phyloP scores from a whole-genome alignment of 768 basidiomycete species.

The Mycena olivaceomarginata region DNA sequence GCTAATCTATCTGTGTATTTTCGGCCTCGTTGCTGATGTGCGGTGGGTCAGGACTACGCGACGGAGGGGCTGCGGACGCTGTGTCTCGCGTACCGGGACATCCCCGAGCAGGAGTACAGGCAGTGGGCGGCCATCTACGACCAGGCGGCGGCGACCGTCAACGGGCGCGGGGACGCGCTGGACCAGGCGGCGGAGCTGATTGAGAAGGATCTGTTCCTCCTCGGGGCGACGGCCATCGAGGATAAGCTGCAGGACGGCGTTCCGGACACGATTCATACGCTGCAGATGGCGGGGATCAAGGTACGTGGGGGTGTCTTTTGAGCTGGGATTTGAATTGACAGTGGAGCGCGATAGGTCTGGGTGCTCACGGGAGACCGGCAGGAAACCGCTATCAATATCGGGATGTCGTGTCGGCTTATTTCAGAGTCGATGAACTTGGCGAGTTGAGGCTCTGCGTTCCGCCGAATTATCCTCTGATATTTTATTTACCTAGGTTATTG shows the following conservation, averaged over 20 bases:
- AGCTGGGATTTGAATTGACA: not conserved
- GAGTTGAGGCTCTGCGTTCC: constrained; percentile 45
- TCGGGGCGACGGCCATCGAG: constrained; percentile 98
- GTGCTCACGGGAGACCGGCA: constrained; percentile 98
- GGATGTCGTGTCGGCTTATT: constrained; percentile 97
- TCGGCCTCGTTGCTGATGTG: constrained; percentile 23
- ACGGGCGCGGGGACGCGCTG: constrained; percentile 95
- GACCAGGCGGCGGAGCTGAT: constrained; percentile 97
- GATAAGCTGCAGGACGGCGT: constrained; percentile 99
- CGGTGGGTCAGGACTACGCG: constrained; percentile 87
- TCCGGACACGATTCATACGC: constrained; percentile 97
- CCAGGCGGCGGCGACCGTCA: constrained; percentile 95
- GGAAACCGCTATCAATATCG: constrained; percentile 99
- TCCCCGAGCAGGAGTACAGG: constrained; percentile 92
- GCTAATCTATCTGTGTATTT: constrained; percentile 39
- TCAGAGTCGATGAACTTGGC: constrained; percentile 99
- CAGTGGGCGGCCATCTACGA: constrained; percentile 94
- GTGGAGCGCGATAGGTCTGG: constrained; percentile 83
- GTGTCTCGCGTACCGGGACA: constrained; percentile 96
- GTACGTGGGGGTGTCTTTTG: constrained; percentile 54
- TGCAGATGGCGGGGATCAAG: constrained; percentile 99
- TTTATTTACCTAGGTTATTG: constrained; percentile 80
- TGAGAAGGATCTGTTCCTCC: constrained; percentile 93
- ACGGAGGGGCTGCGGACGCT: constrained; percentile 97
- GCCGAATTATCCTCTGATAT: not conserved